Base-by-base conservation (phyloP, 2,329 filamentous ascomycete species). In the Leptosphaerulina australis region DNA sequence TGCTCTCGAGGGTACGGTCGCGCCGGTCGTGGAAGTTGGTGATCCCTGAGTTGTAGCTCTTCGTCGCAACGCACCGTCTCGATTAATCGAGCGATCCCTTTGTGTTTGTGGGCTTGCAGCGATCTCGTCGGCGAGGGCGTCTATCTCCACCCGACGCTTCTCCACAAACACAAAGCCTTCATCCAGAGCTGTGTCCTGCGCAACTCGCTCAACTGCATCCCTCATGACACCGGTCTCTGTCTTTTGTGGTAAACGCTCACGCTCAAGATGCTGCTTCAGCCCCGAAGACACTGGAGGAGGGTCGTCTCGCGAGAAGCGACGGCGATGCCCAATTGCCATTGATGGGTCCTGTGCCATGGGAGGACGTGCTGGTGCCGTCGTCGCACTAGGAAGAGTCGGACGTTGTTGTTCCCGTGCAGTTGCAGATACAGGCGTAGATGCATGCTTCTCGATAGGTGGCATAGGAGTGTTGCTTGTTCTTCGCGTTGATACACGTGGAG, bases 151-250 rank as follows among this genome's bases (percentile, higher is more conserved):
- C 15, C 91, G 88, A 58, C 88, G 86, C 77, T 97, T 96, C 76
- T 99, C 94, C 10, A 99, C 90, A 20, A 97, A 81, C 15, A 99
- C 93, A 64, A 97, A 99, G 59, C 97, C 94, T 58, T 93, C 85
- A 69, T 96, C 92, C 62, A 96, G 88, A 1, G 89, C 89, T 38
- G 95, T 86, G 58, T 97, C 93, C 63, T 96, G 90, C 2, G 90
- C 91, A 3, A 87, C 88, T 35, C 81, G 80, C 58, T 88, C 85
- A 30, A 79, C 79, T 39, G 81, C 81, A 40, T 78, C 76, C 25
- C 74, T 70, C 53, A 72, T 55, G 7, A 69, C 70, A 29, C 67
- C 68, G 20, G 67, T 65, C 31, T 74, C 72, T 14, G 62, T 56
- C 34, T 77, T 71, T 33, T 71, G 70, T 26, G 73, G 74, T n/a